Evolutionary conservation across 805 yeast species (phyloP), one percentile per base, ranked within the genome.

Genomic region (Cyberlindnera americana): DNA sequence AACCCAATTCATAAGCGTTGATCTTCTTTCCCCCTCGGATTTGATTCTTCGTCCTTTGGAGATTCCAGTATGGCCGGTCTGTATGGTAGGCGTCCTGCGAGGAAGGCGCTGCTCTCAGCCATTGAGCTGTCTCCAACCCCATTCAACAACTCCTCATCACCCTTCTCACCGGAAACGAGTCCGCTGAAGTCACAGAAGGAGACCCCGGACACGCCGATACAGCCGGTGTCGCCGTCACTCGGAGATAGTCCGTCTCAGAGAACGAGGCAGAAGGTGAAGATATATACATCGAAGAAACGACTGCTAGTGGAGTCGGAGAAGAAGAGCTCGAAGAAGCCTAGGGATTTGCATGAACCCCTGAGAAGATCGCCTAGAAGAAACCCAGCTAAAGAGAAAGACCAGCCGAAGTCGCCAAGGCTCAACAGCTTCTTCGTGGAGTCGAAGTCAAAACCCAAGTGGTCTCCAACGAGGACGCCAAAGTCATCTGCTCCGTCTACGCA

Each of bases 341-440:
- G n/a, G n/a, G n/a, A n/a, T n/a, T n/a, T n/a, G n/a, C n/a, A n/a
- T n/a, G n/a, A n/a, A n/a, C n/a, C n/a, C n/a, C n/a, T n/a, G n/a
- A n/a, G n/a, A n/a, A n/a, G n/a, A 17, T 3, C 23, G 15, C 15
- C 18, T 19, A n/a, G 29, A 21, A 17, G 35, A 30, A 6, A 17
- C 12, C 18, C 30, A 9, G 14, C 19, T 15, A 14, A 15, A 14
- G 15, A 27, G 30, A 16, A n/a, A n/a, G n/a, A n/a, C n/a, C n/a
- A n/a, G n/a, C 15, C 33, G 6, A 19, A 29, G 16, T 18, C 19
- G 16, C 19, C 16, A 19, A 30, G 23, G 15, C 40, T 38, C 17
- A 48, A 41, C 33, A 49, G 35, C 16, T 46, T 44, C 37, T 56
- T 45, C 23, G 36, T 56, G 5, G 60, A 56, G 23, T 49, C 60